A percentile compares a stretch with the other conserved stretches of the same genome.
Conservation (phyloP, 257 asterid species). For the Forsythia suspensa region DNA sequence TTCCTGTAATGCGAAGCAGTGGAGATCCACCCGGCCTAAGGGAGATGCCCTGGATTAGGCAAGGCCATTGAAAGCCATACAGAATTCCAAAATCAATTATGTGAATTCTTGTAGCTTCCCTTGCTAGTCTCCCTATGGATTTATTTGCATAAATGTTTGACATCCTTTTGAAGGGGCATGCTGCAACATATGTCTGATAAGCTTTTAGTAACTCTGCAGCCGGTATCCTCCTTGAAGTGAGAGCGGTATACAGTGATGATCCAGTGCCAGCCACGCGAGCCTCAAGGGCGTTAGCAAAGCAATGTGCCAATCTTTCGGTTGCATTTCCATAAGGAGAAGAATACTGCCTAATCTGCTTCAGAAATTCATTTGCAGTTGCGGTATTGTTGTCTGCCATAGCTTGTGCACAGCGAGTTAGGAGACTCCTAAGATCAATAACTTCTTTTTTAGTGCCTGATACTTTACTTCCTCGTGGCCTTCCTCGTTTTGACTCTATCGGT, state of each 20-base stretch:
- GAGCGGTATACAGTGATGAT: slow-evolving; percentile 35
- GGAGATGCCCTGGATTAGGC: slow-evolving; percentile 59
- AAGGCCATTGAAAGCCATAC: slow-evolving; percentile 84
- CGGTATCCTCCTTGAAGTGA: slow-evolving; percentile 23
- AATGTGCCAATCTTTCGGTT: slow-evolving; percentile 56
- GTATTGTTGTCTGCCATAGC: slow-evolving; percentile 40
- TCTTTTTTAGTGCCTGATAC: slow-evolving; percentile 25
- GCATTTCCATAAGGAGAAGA: slow-evolving; percentile 52
- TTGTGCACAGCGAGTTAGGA: slow-evolving; percentile 55
- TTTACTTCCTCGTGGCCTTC: slow-evolving; percentile 51
- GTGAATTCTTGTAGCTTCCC: slow-evolving; percentile 40
- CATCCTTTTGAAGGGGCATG: slow-evolving; percentile 62
- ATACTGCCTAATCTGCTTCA: slow-evolving; percentile 40
- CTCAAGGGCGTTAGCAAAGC: slow-evolving; percentile 59
- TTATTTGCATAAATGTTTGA: slow-evolving; percentile 60
- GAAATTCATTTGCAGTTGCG: slow-evolving; percentile 23
- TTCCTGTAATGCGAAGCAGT: slow-evolving; percentile 51
- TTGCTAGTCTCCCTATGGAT: slow-evolving; percentile 34
- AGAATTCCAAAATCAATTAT: slow-evolving; percentile 67
- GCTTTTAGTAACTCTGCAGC: slow-evolving; percentile 46
- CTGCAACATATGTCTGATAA: slow-evolving; percentile 41
- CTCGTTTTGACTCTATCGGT: slow-evolving; percentile 34
- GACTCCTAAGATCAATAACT: slow-evolving; percentile 39
- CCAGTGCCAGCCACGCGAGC: slow-evolving; percentile 64
- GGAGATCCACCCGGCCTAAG: slow-evolving; percentile 70